A percentile compares a stretch with the other conserved stretches of the same genome.
Evolutionary conservation across 352 stramenopile genomes (phyloP).

Genomic region (Globisporangium irregulare): DNA sequence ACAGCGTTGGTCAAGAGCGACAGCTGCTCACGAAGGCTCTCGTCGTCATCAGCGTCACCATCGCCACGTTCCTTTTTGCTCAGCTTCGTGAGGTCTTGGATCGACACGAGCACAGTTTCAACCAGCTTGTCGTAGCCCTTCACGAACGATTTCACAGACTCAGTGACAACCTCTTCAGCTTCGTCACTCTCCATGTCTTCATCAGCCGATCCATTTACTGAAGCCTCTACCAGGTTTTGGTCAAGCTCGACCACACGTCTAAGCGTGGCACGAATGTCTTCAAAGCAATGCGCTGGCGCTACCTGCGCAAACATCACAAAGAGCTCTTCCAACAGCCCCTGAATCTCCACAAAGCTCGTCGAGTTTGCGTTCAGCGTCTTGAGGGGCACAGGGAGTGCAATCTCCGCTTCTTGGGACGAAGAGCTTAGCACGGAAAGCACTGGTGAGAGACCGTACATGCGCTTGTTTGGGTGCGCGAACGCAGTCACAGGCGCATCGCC

Average conservation of each 20-base stretch:
- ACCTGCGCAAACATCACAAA: conserved; percentile 28
- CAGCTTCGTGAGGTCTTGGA: conserved; percentile 75
- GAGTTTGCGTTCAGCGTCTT: conserved; percentile 34
- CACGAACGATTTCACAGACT: conserved; percentile 41
- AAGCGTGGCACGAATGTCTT: conserved; percentile 29
- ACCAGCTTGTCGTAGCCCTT: conserved; percentile 67
- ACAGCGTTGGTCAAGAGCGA: conserved; percentile 40
- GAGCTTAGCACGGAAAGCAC: conserved; percentile 21
- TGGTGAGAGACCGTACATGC: conserved; percentile 65
- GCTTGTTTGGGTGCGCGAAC: conserved; percentile 57
- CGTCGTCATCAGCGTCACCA: conserved; percentile 18
- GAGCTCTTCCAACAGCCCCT: conserved; percentile 23
- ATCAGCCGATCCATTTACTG: background rate
- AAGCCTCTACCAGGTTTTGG: conserved; percentile 23
- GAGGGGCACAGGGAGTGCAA: conserved; percentile 26
- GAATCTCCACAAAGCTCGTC: conserved; percentile 32
- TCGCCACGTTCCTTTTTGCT: conserved; percentile 25
- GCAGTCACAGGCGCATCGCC: conserved; percentile 43
- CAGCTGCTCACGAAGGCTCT: conserved; percentile 51
- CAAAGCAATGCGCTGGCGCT: conserved; percentile 31
- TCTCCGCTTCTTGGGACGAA: background rate
- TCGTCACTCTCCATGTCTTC: conserved; percentile 24
- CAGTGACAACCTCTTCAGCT: conserved; percentile 12
- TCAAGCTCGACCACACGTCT: conserved; percentile 29
- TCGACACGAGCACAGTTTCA: conserved; percentile 71